These are phyloP conservation scores for Ichthyophthirius multifiliis DNA, from an alignment of 169 alveolate genomes.

Conservation along the genomic window DNA sequence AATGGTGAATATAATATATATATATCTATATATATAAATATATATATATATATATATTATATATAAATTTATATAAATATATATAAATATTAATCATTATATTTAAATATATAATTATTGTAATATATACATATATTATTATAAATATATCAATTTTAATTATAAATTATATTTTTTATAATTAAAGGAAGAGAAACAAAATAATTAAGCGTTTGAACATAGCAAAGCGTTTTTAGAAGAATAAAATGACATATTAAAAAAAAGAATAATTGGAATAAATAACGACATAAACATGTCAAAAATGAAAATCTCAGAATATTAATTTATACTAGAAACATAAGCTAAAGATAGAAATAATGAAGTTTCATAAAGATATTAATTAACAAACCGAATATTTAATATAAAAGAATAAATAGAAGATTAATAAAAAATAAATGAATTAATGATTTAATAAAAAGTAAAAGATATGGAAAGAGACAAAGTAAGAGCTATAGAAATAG, in stretches of 20 bases:
- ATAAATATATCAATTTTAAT: no score
- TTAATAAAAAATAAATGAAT: neutral
- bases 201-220: neutral
- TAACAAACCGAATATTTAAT: neutral
- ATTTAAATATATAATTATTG: no score
- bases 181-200: conserved; percentile 12
- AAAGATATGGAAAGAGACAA: neutral
- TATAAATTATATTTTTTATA: no score
- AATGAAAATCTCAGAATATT: neutral
- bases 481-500: neutral
- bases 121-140: no score
- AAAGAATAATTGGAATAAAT: neutral
- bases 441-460: neutral
- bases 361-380: neutral
- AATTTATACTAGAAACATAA: neutral
- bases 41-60: no score
- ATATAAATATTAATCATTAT: no score
- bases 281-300: neutral
- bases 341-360: conserved; percentile 10
- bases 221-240: neutral
- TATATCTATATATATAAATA: no score
- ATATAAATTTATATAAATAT: no score
- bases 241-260: neutral
- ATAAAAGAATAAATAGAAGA: neutral
- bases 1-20: neutral